phyloP scores from a whole-genome alignment of 225 moss, liverwort and hornwort genomes.

The Straminergon stramineum region DNA sequence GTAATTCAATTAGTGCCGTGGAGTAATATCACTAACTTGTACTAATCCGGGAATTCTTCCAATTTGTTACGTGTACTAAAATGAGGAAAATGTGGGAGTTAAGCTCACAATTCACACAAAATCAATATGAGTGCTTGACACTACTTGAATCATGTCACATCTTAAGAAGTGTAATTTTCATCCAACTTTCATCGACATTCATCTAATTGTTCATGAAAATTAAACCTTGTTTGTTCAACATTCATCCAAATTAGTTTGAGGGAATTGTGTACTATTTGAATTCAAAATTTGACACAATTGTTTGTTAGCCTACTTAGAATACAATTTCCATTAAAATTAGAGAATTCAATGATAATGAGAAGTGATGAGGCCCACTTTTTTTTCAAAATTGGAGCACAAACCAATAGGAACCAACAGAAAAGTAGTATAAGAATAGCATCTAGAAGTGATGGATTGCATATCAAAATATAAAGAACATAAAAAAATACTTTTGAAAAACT shows the following conservation, averaged over 20 bases:
- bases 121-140: too few species aligned
- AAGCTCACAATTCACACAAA: not conserved
- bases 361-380: not conserved
- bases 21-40: not conserved
- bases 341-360: not conserved
- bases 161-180: not conserved
- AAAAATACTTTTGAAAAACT: not conserved
- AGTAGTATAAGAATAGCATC: rapidly evolving
- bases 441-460: not conserved
- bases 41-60: not conserved
- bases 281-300: not conserved
- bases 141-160: not conserved
- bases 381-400: not conserved
- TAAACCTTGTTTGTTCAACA: rapidly evolving
- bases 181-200: not conserved
- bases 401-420: rapidly evolving
- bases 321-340: not conserved
- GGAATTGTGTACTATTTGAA: not conserved
- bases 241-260: not conserved
- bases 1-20: not conserved
- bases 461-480: not conserved
- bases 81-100: not conserved
- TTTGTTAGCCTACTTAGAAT: not conserved
- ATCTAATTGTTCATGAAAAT: not conserved
- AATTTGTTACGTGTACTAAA: not conserved